Base-by-base conservation (phyloP, 768 basidiomycete species). In the Coprinellus aureogranulatus region DNA sequence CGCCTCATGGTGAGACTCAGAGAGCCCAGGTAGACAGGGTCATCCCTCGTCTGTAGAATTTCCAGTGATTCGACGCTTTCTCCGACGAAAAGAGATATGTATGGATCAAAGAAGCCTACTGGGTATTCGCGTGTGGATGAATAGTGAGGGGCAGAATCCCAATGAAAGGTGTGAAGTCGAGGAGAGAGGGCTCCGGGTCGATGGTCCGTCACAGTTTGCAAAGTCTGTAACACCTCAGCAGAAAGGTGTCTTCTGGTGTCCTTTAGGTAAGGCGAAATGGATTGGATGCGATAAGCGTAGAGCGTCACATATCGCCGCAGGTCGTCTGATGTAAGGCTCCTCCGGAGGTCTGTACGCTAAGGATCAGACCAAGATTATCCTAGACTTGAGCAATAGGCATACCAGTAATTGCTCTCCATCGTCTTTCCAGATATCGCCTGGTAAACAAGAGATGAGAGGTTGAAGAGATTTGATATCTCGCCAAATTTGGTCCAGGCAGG, bases 401-500 rank as follows among this genome's bases (percentile, higher is more conserved):
- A 34, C 34, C 6, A 34, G 34, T 14, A 34, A 14, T 14, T 6
- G 34, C 14, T 34, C 34, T 2, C 47, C 14, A 14, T 34, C 34
- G 34, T 34, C 34, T 34, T 34, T 25, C 47, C 47, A 48, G 18
- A 44, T 23, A 1, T 27, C 47, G 3, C 14, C 47, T 27, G 62
- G 62, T 25, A 64, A 44, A 22, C 61, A 55, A 12, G 14, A 51
- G 6, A 61, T 34, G 22, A 64, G 58, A 25, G 62, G 62, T 54
- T 59, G 42, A 16, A 64, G 30, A 2, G 47, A 51, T 3, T 39
- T 49, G 11, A 64, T 46, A 16, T 48, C 48, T 20, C 48, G 23
- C 63, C 63, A 64, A 22, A 61, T 46, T 16, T 45, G 22, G 18
- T 60, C 50, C 18, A 62, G 59, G 22, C 58, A 1, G 63, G 58